phyloP scores from a whole-genome alignment of 805 yeast genomes.

The Saccharomycopsis guyanensis region DNA sequence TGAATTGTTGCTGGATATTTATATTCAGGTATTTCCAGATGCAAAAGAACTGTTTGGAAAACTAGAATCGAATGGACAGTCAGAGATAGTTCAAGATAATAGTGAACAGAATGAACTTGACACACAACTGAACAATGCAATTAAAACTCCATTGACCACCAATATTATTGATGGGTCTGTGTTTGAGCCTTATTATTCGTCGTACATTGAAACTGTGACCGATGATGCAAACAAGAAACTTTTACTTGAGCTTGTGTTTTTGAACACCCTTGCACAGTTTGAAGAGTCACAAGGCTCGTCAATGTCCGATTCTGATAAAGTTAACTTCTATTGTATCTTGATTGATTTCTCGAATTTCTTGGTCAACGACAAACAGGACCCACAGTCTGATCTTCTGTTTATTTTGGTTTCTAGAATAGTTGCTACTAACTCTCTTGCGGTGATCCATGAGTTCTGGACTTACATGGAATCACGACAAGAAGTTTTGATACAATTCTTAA shows the following conservation, averaged over 20 bases:
- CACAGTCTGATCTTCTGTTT: slow-evolving; percentile 16
- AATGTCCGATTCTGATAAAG: background rate
- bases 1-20: too few relatives aligned
- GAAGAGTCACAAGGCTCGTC: background rate
- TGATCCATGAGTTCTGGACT: slow-evolving; percentile 12
- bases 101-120: too few relatives aligned
- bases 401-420: slow-evolving; percentile 13
- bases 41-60: too few relatives aligned
- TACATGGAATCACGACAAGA: slow-evolving; percentile 16
- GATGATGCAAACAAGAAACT: slow-evolving; percentile 17
- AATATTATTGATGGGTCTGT: background rate
- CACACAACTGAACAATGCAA: too few relatives aligned
- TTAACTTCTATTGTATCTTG: slow-evolving; percentile 6
- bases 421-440: slow-evolving; percentile 1
- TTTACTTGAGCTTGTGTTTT: slow-evolving; percentile 14
- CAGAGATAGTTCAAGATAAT: too few relatives aligned
- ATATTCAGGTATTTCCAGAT: too few relatives aligned
- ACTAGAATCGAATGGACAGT: too few relatives aligned
- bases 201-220: background rate
- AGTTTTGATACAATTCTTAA: background rate
- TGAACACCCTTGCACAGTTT: slow-evolving; percentile 5
- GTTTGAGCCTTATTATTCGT: slow-evolving; percentile 2
- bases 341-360: slow-evolving; percentile 15
- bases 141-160: too few relatives aligned
- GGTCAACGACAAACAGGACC: slow-evolving; percentile 12